Percentiles rank a stretch among this genome's conserved stretches.
phyloP scores from a whole-genome alignment of 2,329 filamentous ascomycete species.

The Aurifilum marmelostoma region DNA sequence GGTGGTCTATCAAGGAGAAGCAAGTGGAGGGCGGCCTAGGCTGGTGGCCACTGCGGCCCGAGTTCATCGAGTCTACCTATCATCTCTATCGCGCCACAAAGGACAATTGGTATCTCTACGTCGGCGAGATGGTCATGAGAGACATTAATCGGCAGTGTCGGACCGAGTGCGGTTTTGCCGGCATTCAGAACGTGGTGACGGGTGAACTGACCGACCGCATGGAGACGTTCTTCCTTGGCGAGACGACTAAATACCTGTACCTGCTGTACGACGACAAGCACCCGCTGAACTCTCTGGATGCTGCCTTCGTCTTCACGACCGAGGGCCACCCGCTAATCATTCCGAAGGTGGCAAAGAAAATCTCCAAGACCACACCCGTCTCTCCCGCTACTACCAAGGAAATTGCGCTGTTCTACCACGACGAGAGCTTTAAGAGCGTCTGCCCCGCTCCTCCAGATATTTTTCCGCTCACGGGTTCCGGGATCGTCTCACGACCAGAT shows the following conservation, averaged over 20 bases:
- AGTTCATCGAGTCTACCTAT: constrained; percentile 97
- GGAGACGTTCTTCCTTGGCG: constrained; percentile 98
- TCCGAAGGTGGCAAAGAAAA: constrained; percentile 52
- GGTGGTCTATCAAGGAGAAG: constrained; percentile 86
- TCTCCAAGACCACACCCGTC: constrained; percentile 33
- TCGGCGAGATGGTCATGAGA: constrained; percentile 90
- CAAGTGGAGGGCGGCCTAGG: constrained; percentile 83
- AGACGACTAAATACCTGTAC: constrained; percentile 95
- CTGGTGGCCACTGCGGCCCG: constrained; percentile 95
- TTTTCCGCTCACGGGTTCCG: constrained; percentile 73
- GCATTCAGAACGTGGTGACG: constrained; percentile 77
- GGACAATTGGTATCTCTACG: constrained; percentile 94
- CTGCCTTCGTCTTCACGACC: constrained; percentile 90
- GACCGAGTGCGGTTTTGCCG: constrained; percentile 91
- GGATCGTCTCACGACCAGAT: constrained; percentile 77
- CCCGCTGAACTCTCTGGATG: constrained; percentile 84
- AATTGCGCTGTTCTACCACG: constrained; percentile 40
- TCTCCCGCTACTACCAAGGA: constrained; percentile 28
- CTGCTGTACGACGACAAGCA: constrained; percentile 85
- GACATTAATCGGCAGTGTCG: constrained; percentile 90
- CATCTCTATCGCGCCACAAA: constrained; percentile 92
- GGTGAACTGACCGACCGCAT: constrained; percentile 92
- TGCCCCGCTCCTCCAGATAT: constrained; percentile 67
- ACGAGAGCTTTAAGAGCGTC: constrained; percentile 55
- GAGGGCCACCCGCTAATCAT: constrained; percentile 94